Evolutionary conservation across 2,329 filamentous ascomycete species (phyloP).

Genomic region (Ciborinia camelliae): DNA sequence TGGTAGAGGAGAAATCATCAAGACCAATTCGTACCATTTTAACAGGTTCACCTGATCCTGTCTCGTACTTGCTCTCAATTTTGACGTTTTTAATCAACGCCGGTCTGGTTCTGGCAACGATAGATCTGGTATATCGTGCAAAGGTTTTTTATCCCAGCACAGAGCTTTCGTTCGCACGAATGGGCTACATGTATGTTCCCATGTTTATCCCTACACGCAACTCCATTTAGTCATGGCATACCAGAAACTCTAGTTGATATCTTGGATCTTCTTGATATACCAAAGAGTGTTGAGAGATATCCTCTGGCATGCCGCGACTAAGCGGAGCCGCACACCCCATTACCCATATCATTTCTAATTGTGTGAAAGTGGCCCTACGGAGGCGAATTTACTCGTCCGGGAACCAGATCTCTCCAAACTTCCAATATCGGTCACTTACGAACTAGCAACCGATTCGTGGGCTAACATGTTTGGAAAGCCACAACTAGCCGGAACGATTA

Average conservation of each 20-base stretch:
- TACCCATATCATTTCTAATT: background rate
- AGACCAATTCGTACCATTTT: constrained; percentile 64
- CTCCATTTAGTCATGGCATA: background rate
- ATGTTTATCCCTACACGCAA: background rate
- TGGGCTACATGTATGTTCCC: constrained; percentile 67
- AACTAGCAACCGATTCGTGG: constrained; percentile 51
- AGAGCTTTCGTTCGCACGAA: constrained; percentile 78
- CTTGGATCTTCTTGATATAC: background rate
- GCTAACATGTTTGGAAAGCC: constrained; percentile 60
- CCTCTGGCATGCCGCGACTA: background rate
- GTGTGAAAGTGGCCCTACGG: constrained; percentile 57
- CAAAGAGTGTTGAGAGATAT: background rate
- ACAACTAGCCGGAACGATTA: constrained; percentile 63
- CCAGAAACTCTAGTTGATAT: background rate
- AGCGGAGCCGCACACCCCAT: background rate
- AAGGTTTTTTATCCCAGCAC: constrained; percentile 65
- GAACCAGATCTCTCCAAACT: constrained; percentile 75
- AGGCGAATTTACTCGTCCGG: constrained; percentile 77
- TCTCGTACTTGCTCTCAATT: constrained; percentile 62
- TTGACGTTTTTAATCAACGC: constrained; percentile 71
- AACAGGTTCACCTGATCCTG: constrained; percentile 70
- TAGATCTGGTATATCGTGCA: constrained; percentile 76
- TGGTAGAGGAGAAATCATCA: constrained; percentile 55
- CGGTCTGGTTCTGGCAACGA: constrained; percentile 62
- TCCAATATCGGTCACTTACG: constrained; percentile 69